phyloP scores from a whole-genome alignment of 2,329 filamentous ascomycete species.

The Bisporella sp. region DNA sequence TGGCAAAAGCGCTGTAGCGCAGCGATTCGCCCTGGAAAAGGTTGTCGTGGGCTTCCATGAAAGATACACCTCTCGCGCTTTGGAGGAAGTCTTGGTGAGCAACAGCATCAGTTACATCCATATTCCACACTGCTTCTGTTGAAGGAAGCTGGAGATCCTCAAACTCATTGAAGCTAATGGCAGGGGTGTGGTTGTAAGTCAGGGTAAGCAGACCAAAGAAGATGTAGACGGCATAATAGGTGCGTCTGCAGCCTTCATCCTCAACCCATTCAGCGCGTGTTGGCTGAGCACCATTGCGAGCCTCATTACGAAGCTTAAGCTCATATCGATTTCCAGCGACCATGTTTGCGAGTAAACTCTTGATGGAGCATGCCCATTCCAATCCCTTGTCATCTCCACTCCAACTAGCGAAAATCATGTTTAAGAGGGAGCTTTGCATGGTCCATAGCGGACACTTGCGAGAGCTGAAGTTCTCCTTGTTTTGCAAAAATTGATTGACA shows the following conservation, averaged over 20 bases:
- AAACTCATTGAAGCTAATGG: constrained; percentile 97
- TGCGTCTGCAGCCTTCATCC: constrained; percentile 91
- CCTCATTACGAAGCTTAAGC: constrained; percentile 85
- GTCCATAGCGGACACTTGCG: constrained; percentile 96
- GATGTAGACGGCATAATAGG: constrained; percentile 98
- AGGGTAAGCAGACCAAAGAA: constrained; percentile 94
- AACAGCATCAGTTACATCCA: constrained; percentile 68
- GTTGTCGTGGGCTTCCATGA: constrained; percentile 89
- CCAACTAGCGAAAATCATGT: constrained; percentile 99
- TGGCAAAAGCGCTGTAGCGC: constrained; percentile 93
- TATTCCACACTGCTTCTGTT: constrained; percentile 90
- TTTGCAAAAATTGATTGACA: constrained; percentile 93
- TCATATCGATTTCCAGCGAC: constrained; percentile 96
- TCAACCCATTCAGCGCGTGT: constrained; percentile 90
- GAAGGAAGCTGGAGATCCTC: constrained; percentile 89
- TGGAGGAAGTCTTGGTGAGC: constrained; percentile 77
- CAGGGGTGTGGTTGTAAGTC: constrained; percentile 96
- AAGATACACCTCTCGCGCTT: constrained; percentile 68
- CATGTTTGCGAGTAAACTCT: constrained; percentile 97
- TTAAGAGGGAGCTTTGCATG: constrained; percentile 93
- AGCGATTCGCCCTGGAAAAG: constrained; percentile 89
- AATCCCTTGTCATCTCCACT: constrained; percentile 95
- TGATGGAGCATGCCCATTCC: constrained; percentile 98
- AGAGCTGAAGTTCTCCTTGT: constrained; percentile 98
- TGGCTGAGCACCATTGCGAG: constrained; percentile 67